Evolutionary conservation across 768 basidiomycete species (phyloP).

Genomic region (Kwoniella sp.): DNA sequence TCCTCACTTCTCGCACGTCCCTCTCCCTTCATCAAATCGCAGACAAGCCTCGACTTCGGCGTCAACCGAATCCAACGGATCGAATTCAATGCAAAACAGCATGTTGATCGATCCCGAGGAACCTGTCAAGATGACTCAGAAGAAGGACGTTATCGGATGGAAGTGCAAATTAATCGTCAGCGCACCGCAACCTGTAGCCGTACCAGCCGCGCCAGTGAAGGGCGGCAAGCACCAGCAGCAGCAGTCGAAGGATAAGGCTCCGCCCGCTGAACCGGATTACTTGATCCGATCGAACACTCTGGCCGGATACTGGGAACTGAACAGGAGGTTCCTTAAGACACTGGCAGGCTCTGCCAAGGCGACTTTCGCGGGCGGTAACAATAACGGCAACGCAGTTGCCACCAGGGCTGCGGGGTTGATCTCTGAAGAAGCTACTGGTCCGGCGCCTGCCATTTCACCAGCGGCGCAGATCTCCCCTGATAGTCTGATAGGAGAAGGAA

Average conservation of each 20-base stretch:
- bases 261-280: constrained; percentile 34
- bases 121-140: constrained; percentile 2
- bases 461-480: constrained; percentile 82
- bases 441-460: constrained; percentile 70
- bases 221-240: constrained; percentile 10
- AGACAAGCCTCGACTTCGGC: constrained; percentile 9
- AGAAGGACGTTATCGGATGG: constrained; percentile 24
- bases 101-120: constrained; percentile 21
- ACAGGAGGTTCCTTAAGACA: constrained; percentile 62
- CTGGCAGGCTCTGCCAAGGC: constrained; percentile 24
- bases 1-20: constrained; percentile 20
- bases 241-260: constrained; percentile 16
- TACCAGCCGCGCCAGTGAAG: constrained; percentile 10
- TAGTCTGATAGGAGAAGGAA: constrained; percentile 78
- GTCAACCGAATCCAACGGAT: constrained; percentile 2
- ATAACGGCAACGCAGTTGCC: not conserved
- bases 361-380: not conserved
- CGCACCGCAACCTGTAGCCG: constrained; percentile 24
- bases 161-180: constrained; percentile 47
- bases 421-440: constrained; percentile 26
- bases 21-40: constrained; percentile 20
- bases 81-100: constrained; percentile 12
- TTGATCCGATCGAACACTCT: constrained; percentile 73
- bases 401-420: not conserved
- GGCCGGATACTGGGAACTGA: constrained; percentile 75